Evolutionary conservation across 2,329 filamentous ascomycete species (phyloP).

Genomic region (Aspergillus sp.): DNA sequence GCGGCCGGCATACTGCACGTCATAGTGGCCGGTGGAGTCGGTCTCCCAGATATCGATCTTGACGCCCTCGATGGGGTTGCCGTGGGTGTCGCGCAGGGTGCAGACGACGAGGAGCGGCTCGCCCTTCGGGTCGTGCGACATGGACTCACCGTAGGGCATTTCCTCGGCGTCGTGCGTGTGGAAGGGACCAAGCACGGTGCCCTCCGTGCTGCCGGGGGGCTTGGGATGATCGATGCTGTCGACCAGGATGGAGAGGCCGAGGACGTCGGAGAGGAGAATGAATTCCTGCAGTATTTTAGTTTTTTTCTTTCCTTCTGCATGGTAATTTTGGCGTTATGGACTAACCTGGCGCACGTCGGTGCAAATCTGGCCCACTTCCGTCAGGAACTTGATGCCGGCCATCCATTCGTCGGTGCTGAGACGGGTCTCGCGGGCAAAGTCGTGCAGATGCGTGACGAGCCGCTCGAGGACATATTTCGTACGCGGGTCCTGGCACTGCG

Average conservation of each 20-base stretch:
- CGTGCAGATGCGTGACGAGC: conserved; percentile 74
- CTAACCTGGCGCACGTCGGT: conserved; percentile 71
- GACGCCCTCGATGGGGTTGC: conserved; percentile 61
- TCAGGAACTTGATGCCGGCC: conserved; percentile 68
- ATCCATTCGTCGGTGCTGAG: conserved; percentile 78
- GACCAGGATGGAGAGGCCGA: conserved; percentile 75
- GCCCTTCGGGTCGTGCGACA: conserved; percentile 68
- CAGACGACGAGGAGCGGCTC: conserved; percentile 71
- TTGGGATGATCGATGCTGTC: conserved; percentile 84
- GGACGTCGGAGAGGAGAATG: conserved; percentile 76
- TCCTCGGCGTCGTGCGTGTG: conserved; percentile 73
- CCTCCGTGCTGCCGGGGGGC: conserved; percentile 66
- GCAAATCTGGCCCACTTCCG: conserved; percentile 69
- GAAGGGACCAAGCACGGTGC: conserved; percentile 78
- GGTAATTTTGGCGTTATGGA: no score
- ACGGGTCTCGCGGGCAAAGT: conserved; percentile 76
- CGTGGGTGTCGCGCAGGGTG: conserved; percentile 63
- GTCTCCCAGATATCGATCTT: conserved; percentile 85
- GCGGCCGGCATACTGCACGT: conserved; percentile 70
- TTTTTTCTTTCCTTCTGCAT: neutral
- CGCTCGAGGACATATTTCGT: conserved; percentile 70
- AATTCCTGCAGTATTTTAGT: no score
- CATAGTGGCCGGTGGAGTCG: conserved; percentile 75
- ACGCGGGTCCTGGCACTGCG: conserved; percentile 62
- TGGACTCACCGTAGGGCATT: conserved; percentile 54